Evolutionary conservation across 345 rosid species (phyloP).

Genomic region (Limnanthes douglasii): DNA sequence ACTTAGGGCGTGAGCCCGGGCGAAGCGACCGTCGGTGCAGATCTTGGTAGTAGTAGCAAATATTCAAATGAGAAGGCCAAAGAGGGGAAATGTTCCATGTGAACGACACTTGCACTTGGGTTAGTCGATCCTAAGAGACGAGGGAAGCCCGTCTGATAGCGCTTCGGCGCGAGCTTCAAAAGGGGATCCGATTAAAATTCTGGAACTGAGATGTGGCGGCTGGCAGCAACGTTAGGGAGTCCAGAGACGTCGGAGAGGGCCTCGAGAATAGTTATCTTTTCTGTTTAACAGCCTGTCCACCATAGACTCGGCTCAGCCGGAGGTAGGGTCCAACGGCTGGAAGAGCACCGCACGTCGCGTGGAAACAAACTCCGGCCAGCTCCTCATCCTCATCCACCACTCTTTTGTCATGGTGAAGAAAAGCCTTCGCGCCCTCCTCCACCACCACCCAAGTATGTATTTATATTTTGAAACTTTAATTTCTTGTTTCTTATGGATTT

Average conservation of each 20-base stretch:
- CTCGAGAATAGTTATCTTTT: constrained; percentile 13
- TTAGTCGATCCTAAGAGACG: constrained; percentile 2
- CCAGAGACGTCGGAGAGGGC: constrained; percentile 11
- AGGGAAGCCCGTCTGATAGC: not conserved
- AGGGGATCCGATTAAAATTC: not conserved
- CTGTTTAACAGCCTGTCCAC: constrained; percentile 11
- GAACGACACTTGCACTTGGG: constrained; percentile 5
- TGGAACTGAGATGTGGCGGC: too few species aligned
- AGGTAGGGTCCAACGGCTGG: too few species aligned
- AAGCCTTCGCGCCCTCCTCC: too few species aligned
- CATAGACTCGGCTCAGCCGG: constrained; percentile 2
- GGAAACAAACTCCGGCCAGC: too few species aligned
- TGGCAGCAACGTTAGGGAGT: too few species aligned
- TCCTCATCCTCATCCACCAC: too few species aligned
- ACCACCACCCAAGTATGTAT: too few species aligned
- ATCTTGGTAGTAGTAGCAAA: constrained; percentile 14
- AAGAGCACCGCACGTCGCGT: too few species aligned
- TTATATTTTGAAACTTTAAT: too few species aligned
- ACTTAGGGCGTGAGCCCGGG: constrained; percentile 2
- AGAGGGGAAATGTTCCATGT: constrained; percentile 12
- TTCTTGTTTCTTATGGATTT: too few species aligned
- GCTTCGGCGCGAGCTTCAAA: not conserved
- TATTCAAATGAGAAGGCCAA: constrained; percentile 12
- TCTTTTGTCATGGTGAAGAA: too few species aligned
- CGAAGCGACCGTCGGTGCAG: constrained; percentile 8